Conservation (phyloP, 495 filamentous ascomycete species). For the Penicillium atrosanguineum region DNA sequence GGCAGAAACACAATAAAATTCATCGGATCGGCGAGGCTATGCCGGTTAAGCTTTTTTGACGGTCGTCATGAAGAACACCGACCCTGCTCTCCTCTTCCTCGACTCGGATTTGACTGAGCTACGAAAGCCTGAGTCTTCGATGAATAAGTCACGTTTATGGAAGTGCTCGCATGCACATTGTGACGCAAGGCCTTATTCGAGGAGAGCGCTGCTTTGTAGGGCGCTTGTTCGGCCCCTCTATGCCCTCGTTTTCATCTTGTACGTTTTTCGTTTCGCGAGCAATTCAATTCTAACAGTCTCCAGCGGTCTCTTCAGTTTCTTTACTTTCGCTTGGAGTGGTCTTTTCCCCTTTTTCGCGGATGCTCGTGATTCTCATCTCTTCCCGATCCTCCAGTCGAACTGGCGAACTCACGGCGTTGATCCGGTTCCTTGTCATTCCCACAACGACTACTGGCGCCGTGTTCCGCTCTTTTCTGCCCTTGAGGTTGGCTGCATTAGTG, state of each 20-base stretch:
- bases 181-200: not conserved
- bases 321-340: constrained; percentile 1
- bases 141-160: not conserved
- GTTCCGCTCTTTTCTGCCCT: constrained; percentile 50
- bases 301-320: constrained; percentile 12
- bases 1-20: too few relatives aligned
- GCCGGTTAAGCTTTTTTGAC: constrained; percentile 5
- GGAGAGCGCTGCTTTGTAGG: constrained; percentile 1
- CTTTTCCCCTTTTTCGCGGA: constrained; percentile 2
- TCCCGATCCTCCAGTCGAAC: constrained; percentile 12
- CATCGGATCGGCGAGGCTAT: not conserved
- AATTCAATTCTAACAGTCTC: not conserved
- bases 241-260: constrained; percentile 9
- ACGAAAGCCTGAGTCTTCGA: not conserved
- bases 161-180: constrained; percentile 8
- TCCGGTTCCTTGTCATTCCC: constrained; percentile 43
- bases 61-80: not conserved
- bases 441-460: constrained; percentile 76
- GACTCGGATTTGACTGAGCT: not conserved
- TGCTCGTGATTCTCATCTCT: constrained; percentile 38
- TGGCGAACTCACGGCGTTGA: constrained; percentile 16
- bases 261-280: not conserved
- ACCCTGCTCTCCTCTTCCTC: not conserved
- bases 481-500: constrained; percentile 53
- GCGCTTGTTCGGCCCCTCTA: constrained; percentile 3